Base-by-base conservation (phyloP, 805 yeast species). In the Isabelozyma heimii region DNA sequence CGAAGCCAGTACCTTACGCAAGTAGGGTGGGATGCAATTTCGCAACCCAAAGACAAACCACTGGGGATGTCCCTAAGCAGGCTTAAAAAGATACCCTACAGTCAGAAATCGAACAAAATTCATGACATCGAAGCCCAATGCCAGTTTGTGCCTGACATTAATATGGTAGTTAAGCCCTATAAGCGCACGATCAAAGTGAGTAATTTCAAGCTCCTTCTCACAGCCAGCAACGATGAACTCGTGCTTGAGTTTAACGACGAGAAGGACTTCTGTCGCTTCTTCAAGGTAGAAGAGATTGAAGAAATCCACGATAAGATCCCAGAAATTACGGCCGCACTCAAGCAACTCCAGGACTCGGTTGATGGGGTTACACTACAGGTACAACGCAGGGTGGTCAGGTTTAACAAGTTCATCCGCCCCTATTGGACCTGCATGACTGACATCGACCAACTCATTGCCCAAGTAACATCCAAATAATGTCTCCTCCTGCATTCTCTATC, bases 141-240 rank as follows among this genome's bases (percentile, higher is more conserved):
- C 4, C 61, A 61, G 4, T 43, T 54, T 30, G 12, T 51, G 5
- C 67, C 69, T 1, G 26, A 39, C 17, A 43, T 48, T 12, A 56
- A 59, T 12, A 57, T 67, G 17, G 49, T 66, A 4, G 54, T 69
- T 13, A 65, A 65, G 43, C 72, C 71, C 2, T 65, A 49, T 37
- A 53, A 55, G 8, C 53, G 72, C 26, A 65, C 72, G 2, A 40
- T 67, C 26, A 67, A 67, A 39, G 48, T 62, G 1, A 54, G 63
- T 1, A 51, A 49, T 16, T 61, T 69, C 44, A 61, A 60, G 38
- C 43, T 69, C 1, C 44, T 52, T 8, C 47, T 68, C 9, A 35
- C 48, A 8, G 60, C 58, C 35, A 43, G 42, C 12, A 33, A 44
- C 15, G 41, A 28, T 10, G 17, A 42, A 28, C 10, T 63, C 8